These are phyloP conservation scores for Ascochyta viciae-villosae DNA, from an alignment of 2,329 filamentous ascomycete species.

Conservation along the genomic window DNA sequence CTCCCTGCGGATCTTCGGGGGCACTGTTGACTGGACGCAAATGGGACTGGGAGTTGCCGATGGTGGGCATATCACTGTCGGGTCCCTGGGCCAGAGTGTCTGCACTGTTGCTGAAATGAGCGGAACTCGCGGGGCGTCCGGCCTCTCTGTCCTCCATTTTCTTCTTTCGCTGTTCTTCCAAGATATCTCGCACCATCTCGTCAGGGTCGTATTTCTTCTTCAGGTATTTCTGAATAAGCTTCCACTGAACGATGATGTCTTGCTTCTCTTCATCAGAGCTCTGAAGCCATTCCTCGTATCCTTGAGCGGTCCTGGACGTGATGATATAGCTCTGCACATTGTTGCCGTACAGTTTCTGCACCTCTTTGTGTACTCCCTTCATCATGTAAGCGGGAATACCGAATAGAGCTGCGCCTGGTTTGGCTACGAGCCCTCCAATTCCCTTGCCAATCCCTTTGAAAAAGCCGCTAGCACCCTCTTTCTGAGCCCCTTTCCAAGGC, in stretches of 20 bases:
- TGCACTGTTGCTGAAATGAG: slow-evolving; percentile 15
- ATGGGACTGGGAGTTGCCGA: background rate
- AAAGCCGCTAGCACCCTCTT: slow-evolving; percentile 32
- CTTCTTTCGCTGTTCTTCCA: slow-evolving; percentile 24
- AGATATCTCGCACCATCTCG: slow-evolving; percentile 41
- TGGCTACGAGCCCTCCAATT: slow-evolving; percentile 31
- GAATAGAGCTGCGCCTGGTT: slow-evolving; percentile 27
- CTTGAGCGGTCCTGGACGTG: slow-evolving; percentile 25
- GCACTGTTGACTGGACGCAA: background rate
- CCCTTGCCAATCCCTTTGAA: slow-evolving; percentile 36
- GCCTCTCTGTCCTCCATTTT: slow-evolving; percentile 42
- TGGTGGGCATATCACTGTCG: slow-evolving; percentile 27
- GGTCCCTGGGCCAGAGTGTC: slow-evolving; percentile 38
- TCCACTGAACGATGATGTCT: slow-evolving; percentile 25
- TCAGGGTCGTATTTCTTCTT: slow-evolving; percentile 16
- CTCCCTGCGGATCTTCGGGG: background rate
- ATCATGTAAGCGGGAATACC: slow-evolving; percentile 26
- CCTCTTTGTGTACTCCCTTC: slow-evolving; percentile 27
- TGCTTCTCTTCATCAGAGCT: slow-evolving; percentile 23
- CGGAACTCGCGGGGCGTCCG: slow-evolving; percentile 36
- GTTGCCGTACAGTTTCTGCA: slow-evolving; percentile 9
- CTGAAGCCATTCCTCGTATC: slow-evolving; percentile 28
- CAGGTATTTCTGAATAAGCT: slow-evolving; percentile 17
- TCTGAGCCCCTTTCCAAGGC: slow-evolving; percentile 27
- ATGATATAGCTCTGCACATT: slow-evolving; percentile 21